A percentile compares a stretch with the other conserved stretches of the same genome.
Conservation (phyloP, 2,329 filamentous ascomycete species). For the Chrysoporthe puriensis region DNA sequence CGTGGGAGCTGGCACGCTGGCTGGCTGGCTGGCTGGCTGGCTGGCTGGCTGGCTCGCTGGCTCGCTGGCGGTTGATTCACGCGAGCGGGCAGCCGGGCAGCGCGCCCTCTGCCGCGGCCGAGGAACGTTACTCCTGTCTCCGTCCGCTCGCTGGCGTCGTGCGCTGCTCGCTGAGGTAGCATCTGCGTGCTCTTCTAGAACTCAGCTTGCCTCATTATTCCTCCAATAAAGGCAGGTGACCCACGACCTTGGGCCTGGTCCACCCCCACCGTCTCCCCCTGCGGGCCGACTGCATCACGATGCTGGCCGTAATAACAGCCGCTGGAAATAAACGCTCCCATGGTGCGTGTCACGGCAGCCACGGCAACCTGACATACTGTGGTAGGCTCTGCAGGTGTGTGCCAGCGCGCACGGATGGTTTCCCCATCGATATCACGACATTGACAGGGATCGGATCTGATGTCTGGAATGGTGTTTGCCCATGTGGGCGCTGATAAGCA, state of each 20-base stretch:
- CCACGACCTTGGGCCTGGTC: background rate
- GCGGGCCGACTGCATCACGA: background rate
- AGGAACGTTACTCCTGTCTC: constrained; percentile 1
- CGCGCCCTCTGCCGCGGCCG: background rate
- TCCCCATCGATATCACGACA: constrained; percentile 6
- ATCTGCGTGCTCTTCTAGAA: background rate
- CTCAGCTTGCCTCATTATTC: constrained; percentile 11
- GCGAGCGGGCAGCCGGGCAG: too few relatives aligned
- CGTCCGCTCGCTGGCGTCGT: background rate
- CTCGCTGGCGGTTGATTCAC: too few relatives aligned
- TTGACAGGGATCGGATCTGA: constrained; percentile 13
- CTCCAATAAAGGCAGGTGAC: background rate
- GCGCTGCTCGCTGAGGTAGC: background rate
- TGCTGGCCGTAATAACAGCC: background rate
- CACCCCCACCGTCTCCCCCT: background rate
- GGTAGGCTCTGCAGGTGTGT: background rate
- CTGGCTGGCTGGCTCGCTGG: too few relatives aligned
- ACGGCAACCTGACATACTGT: background rate
- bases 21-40: too few relatives aligned
- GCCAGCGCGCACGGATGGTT: background rate
- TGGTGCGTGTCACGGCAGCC: constrained; percentile 7
- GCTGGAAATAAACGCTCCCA: background rate
- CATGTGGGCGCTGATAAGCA: constrained; percentile 11
- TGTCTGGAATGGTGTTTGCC: constrained; percentile 1
- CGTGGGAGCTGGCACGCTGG: too few relatives aligned